phyloP scores from a whole-genome alignment of 148 eudicot species.

The Heliamphora exappendiculata region DNA sequence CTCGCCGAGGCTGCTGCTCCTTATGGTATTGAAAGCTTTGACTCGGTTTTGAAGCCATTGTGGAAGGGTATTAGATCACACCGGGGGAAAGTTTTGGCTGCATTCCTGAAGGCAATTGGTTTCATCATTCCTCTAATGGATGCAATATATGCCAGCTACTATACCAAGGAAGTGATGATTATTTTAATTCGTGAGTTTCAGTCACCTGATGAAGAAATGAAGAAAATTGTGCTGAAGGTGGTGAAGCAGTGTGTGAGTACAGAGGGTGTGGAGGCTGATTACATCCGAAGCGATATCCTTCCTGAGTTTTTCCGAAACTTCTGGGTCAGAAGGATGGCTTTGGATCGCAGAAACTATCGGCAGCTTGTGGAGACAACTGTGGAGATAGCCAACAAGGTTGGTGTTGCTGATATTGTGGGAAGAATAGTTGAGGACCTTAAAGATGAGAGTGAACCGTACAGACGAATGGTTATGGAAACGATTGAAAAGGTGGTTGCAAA shows the following conservation, averaged over 20 bases:
- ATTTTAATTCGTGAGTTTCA: slow-evolving; percentile 90
- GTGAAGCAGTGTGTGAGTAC: slow-evolving; percentile 98
- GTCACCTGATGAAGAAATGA: slow-evolving; percentile 99
- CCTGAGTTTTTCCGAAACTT: slow-evolving; percentile 88
- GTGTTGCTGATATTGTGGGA: slow-evolving; percentile 93
- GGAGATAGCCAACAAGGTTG: slow-evolving; percentile 92
- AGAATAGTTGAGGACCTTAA: slow-evolving; percentile 92
- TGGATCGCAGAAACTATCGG: slow-evolving; percentile 87
- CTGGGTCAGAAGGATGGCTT: slow-evolving; percentile 98
- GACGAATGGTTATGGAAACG: slow-evolving; percentile 98
- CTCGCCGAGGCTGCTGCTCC: slow-evolving; percentile 99
- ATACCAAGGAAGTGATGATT: slow-evolving; percentile 94
- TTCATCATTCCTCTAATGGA: slow-evolving; percentile 96
- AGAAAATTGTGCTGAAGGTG: slow-evolving; percentile 93
- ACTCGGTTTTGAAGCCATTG: slow-evolving; percentile 90
- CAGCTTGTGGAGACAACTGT: slow-evolving; percentile 94
- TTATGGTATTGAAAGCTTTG: slow-evolving; percentile 96
- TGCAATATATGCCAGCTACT: slow-evolving; percentile 93
- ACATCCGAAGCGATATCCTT: slow-evolving; percentile 78
- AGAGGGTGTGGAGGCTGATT: slow-evolving; percentile 93
- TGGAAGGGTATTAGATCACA: slow-evolving; percentile 98
- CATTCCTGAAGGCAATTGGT: slow-evolving; percentile 93
- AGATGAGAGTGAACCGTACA: slow-evolving; percentile 94
- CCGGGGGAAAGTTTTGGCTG: slow-evolving; percentile 98
- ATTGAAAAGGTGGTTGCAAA: slow-evolving; percentile 92